Base-by-base conservation (phyloP, 805 yeast species). In the Blastobotrys parvus region DNA sequence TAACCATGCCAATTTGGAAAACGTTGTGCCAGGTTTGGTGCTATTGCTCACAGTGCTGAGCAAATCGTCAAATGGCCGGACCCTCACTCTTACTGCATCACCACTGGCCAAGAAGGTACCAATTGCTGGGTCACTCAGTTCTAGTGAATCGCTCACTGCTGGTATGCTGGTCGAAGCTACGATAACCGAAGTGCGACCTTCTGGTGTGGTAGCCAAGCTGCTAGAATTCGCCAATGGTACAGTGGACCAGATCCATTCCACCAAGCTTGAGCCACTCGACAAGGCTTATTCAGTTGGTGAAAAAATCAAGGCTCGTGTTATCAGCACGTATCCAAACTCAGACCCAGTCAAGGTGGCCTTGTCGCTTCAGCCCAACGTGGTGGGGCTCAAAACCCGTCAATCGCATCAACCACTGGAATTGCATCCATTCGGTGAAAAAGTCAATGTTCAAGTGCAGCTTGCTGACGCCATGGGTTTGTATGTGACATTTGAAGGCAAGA, bases 61-160 rank as follows among this genome's bases (percentile, higher is more conserved):
- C 44, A 67, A 62, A 33, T 55, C 72, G 6, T 58, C 59, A 17
- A 71, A 66, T 56, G 63, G 73, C 47, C 74, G 87, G 54, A 75
- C 79, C 1, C 65, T 85, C 21, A 78, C 79, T 2, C 70, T 81
- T 48, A 73, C 72, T 50, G 72, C 78, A 3, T 58, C 68, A 18
- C 69, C 68, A 25, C 60, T 68, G 19, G 61, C 64, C 42, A 71
- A 75, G 44, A 77, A 74, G 46, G 70, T 71, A 47, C 54, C 67
- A 18, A 63, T 76, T 4, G 57, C 75, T 5, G 57, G 75, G 3
- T 66, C 82, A 4, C 78, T 82, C 35, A 71, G 87, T 1, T 77
- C 94, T 2, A 67, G 86, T 17, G 94, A 88, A 54, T 77, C 94
- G 3, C 72, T 89, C 21, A 72, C 83, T 31, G 94, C 99, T 2